These are phyloP conservation scores for Pyrenophora seminiperda DNA, from an alignment of 2,329 filamentous ascomycete species.

Conservation along the genomic window DNA sequence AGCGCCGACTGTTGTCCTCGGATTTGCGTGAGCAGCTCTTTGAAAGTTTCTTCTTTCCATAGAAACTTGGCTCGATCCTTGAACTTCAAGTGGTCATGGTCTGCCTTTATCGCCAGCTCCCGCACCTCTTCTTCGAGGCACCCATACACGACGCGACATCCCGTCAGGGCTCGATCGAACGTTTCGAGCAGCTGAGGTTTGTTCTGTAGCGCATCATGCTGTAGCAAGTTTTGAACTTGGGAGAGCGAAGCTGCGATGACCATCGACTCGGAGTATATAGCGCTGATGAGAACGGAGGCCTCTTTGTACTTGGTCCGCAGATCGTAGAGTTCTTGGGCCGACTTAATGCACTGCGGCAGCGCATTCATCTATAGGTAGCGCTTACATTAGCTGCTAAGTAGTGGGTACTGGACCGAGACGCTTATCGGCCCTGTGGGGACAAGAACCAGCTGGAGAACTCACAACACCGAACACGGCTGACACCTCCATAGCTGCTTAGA, in stretches of 20 bases:
- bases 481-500: conserved; percentile 6
- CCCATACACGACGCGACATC: conserved; percentile 41
- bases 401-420: neutral
- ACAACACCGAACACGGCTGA: conserved; percentile 14
- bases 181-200: conserved; percentile 40
- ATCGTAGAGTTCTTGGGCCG: conserved; percentile 39
- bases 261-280: conserved; percentile 44
- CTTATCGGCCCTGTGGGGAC: neutral
- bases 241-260: conserved; percentile 41
- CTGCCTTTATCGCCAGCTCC: conserved; percentile 27
- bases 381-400: conserved; percentile 11
- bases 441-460: neutral
- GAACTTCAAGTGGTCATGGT: conserved; percentile 28
- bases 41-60: conserved; percentile 44
- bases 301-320: conserved; percentile 39
- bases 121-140: conserved; percentile 42
- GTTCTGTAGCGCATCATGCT: conserved; percentile 32
- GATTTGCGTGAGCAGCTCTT: conserved; percentile 42
- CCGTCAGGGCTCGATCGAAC: conserved; percentile 41
- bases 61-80: conserved; percentile 36
- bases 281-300: conserved; percentile 38
- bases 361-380: conserved; percentile 23
- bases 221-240: conserved; percentile 38
- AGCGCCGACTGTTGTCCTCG: conserved; percentile 43
- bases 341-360: conserved; percentile 34